phyloP scores from a whole-genome alignment of 2,329 filamentous ascomycete genomes.

The Epichloe festucae region DNA sequence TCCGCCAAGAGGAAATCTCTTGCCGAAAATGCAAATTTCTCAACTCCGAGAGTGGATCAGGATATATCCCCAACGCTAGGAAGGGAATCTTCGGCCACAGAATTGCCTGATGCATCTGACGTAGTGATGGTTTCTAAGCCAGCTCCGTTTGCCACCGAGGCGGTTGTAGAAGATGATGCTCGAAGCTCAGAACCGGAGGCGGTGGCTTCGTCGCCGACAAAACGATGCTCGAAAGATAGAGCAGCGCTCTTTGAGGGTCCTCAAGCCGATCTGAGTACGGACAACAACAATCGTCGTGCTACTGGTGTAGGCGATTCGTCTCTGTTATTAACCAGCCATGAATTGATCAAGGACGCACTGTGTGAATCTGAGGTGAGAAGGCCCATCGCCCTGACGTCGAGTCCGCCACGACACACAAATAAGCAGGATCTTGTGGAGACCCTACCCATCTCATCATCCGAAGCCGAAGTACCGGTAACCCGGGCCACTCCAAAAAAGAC shows the following conservation, averaged over 20 bases:
- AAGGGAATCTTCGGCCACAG: background rate
- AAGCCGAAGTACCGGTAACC: background rate
- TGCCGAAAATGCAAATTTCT: background rate
- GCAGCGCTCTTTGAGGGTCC: slow-evolving; percentile 9
- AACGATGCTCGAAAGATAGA: slow-evolving; percentile 2
- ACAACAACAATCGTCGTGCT: background rate
- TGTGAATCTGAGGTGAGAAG: background rate
- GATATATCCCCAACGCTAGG: background rate
- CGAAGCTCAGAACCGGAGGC: background rate
- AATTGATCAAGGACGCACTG: background rate
- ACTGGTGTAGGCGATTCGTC: background rate
- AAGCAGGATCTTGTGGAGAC: slow-evolving; percentile 1
- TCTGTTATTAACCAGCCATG: background rate
- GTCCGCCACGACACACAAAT: background rate
- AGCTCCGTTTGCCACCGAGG: background rate
- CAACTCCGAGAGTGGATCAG: background rate
- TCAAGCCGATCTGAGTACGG: slow-evolving; percentile 10
- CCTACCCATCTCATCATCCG: slow-evolving; percentile 5
- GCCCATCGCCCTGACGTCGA: background rate
- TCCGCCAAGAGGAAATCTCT: slow-evolving; percentile 13
- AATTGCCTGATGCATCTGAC: background rate
- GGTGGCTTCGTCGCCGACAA: background rate
- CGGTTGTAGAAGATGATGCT: background rate
- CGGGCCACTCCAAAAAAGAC: background rate
- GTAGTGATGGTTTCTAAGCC: background rate